Evolutionary conservation across 371 early-diverging fungal genomes (phyloP), one percentile per base, ranked within the genome.

Genomic region (Haplosporangium sp.): DNA sequence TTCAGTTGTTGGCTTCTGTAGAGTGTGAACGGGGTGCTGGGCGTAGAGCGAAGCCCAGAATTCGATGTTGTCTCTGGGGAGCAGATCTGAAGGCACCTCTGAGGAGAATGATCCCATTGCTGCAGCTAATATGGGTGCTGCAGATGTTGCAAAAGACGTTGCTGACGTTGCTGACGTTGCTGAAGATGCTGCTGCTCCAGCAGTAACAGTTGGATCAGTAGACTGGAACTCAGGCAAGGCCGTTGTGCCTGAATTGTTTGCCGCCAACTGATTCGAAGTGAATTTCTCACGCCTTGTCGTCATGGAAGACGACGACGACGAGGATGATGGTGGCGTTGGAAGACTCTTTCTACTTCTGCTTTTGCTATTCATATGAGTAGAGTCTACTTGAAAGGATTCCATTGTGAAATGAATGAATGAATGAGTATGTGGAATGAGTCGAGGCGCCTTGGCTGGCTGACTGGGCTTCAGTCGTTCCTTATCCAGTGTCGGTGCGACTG

Each of bases 31-130:
- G 0, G 47, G 58, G 37, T 73, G 73, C 53, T 73, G 73, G 6
- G 67, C 62, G 48, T 73, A 73, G 41, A 73, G 73, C 0, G 73
- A 67, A 3, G 73, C 66, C 73, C 73, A 73, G 20, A 73, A 73
- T 45, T 67, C 73, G 29, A 73, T 53, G 43, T 66, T 63, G 21
- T 67, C 73, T 40, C 66, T 57, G 14, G 63, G 58, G 48, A 59
- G 55, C 8, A 41, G 52, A 14, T 41, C 42, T 41, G 48, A 7
- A 2, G 11, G 14, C 48, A 45, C 45, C 45, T n/a, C n/a, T n/a
- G n/a, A n/a, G n/a, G n/a, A n/a, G n/a, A n/a, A n/a, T n/a, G n/a
- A n/a, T n/a, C n/a, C n/a, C n/a, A 16, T 48, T 14, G 7, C 48
- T 16, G 7, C 7, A 16, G 20, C 48, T 48, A 1, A 8, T 48